Evolutionary conservation across 1,284 basidiomycete genomes (phyloP).

Genomic region (Hypsizygus ulmarius): DNA sequence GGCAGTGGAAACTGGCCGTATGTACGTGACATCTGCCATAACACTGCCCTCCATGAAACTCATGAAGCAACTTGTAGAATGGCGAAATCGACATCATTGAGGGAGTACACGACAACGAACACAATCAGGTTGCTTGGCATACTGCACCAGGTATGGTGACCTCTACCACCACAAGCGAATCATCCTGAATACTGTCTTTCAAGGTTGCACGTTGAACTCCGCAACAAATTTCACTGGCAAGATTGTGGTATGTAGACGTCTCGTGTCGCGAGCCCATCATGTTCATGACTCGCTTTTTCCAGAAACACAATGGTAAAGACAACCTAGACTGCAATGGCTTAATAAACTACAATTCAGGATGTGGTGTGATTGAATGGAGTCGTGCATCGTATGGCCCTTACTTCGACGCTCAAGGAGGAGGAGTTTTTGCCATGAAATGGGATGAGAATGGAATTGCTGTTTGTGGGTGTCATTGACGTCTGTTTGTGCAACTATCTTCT

Average conservation of each 20-base stretch:
- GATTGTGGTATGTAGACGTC: constrained; percentile 42
- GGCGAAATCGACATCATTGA: constrained; percentile 84
- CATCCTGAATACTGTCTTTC: neutral
- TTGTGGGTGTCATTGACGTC: constrained; percentile 43
- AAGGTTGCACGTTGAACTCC: constrained; percentile 24
- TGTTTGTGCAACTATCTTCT: neutral
- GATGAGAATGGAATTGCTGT: constrained; percentile 69
- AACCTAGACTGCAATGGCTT: constrained; percentile 55
- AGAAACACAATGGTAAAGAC: constrained; percentile 40
- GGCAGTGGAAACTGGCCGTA: constrained; percentile 54
- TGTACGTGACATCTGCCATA: constrained; percentile 31
- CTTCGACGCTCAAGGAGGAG: constrained; percentile 72
- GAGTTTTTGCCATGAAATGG: constrained; percentile 79
- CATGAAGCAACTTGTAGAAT: constrained; percentile 34
- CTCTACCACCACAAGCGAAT: constrained; percentile 1
- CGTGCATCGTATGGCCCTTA: constrained; percentile 68
- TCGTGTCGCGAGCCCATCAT: neutral
- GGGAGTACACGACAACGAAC: constrained; percentile 72
- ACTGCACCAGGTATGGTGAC: constrained; percentile 47
- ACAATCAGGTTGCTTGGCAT: constrained; percentile 78
- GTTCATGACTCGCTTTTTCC: constrained; percentile 1
- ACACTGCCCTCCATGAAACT: neutral
- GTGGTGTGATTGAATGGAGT: constrained; percentile 69
- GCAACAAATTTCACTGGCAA: constrained; percentile 51
- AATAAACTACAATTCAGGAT: constrained; percentile 58